Conservation (phyloP, 768 basidiomycete species). For the Chalciporus pseudorubinellus region DNA sequence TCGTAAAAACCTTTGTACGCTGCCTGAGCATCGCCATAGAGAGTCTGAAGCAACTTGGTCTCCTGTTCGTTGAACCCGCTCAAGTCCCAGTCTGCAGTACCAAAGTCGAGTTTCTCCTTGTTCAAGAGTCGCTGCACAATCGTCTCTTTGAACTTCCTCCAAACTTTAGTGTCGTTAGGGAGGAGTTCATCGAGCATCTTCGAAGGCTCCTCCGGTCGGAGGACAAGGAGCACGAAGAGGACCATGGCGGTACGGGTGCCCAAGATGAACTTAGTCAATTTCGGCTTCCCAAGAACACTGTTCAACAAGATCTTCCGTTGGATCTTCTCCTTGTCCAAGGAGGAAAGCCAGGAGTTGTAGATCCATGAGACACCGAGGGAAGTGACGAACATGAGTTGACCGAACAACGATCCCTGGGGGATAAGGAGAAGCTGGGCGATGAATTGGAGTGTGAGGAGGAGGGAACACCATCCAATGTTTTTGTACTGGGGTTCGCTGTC, state of each 20-base stretch:
- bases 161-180: constrained; percentile 30
- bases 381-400: constrained; percentile 35
- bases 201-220: constrained; percentile 19
- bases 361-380: constrained; percentile 35
- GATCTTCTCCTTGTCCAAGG: constrained; percentile 35
- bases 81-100: constrained; percentile 21
- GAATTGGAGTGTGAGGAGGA: constrained; percentile 34
- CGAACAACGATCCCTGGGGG: constrained; percentile 33
- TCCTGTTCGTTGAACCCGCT: constrained; percentile 15
- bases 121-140: constrained; percentile 14
- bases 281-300: constrained; percentile 22
- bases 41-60: constrained; percentile 18
- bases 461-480: constrained; percentile 31
- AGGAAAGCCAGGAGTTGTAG: constrained; percentile 36
- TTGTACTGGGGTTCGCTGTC: constrained; percentile 24
- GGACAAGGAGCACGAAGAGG: constrained; percentile 23
- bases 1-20: constrained; percentile 27
- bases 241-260: constrained; percentile 28
- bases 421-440: constrained; percentile 34
- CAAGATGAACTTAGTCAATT: constrained; percentile 23
- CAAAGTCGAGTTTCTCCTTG: constrained; percentile 25
- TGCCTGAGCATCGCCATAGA: constrained; percentile 22
- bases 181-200: constrained; percentile 23
- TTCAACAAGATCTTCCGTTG: constrained; percentile 26
- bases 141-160: constrained; percentile 26